Percentiles rank a stretch among this genome's conserved stretches.
Evolutionary conservation across 148 eudicot genomes (phyloP).

Genomic region (Vaccinium corymbosum): DNA sequence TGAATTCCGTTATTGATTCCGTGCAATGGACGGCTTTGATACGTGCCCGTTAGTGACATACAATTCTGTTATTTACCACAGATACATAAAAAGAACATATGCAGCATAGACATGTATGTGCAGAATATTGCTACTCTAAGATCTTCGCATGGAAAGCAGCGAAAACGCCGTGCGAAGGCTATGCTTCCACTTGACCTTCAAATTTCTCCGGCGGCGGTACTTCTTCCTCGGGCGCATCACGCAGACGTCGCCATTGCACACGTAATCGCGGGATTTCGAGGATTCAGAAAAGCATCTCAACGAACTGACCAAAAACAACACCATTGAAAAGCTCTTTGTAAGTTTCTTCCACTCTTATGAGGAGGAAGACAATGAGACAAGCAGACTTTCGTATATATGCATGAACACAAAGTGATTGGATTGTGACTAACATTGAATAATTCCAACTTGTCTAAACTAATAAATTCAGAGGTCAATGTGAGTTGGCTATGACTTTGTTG

Average conservation of each 20-base stretch:
- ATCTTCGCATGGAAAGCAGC: slow-evolving; percentile 1
- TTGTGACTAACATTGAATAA: neutral
- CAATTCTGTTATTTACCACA: neutral
- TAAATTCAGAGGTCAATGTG: neutral
- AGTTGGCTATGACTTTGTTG: neutral
- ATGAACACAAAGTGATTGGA: neutral
- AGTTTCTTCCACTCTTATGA: neutral
- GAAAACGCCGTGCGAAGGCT: neutral
- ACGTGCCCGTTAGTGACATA: neutral
- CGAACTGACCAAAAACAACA: neutral
- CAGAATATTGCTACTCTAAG: neutral
- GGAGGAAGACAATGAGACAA: neutral
- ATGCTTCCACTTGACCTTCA: neutral
- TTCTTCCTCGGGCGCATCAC: slow-evolving; percentile 3
- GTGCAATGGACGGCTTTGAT: neutral
- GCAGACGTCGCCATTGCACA: slow-evolving; percentile 9
- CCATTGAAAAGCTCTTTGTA: neutral
- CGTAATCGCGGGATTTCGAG: neutral
- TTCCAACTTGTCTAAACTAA: neutral
- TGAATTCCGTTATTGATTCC: neutral
- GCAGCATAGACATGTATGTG: neutral
- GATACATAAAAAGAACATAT: neutral
- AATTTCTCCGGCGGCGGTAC: neutral
- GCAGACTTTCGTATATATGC: neutral
- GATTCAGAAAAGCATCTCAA: neutral